A percentile compares a stretch with the other conserved stretches of the same genome.
These are phyloP conservation scores for Ophryocystis elektroscirrha DNA, from an alignment of 169 alveolate species.

Conservation along the genomic window DNA sequence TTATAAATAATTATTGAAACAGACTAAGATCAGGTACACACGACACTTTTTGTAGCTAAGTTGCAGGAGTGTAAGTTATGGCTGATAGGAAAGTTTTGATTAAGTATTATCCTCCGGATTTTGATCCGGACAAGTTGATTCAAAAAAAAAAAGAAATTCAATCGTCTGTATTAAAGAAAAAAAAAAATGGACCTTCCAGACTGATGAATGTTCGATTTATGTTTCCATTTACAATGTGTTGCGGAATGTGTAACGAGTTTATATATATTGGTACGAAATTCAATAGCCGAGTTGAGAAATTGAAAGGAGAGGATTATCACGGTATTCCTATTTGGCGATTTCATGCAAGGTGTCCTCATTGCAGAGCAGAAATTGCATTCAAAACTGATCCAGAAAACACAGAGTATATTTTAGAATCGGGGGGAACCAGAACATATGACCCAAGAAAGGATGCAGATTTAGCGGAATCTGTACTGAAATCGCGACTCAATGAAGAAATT, in stretches of 20 bases:
- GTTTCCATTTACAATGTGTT: conserved; percentile 84
- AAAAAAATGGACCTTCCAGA: conserved; percentile 24
- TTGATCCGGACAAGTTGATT: conserved; percentile 76
- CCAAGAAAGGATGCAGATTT: conserved; percentile 13
- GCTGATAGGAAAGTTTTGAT: conserved; percentile 90
- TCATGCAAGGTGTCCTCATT: conserved; percentile 84
- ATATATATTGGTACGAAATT: conserved; percentile 95
- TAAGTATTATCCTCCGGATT: conserved; percentile 96
- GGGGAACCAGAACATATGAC: conserved; percentile 54
- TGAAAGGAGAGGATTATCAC: conserved; percentile 71
- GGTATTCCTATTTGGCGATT: conserved; percentile 86
- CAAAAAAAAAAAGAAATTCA: conserved; percentile 49
- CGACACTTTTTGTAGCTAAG: too few relatives aligned
- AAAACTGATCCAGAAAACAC: conserved; percentile 68
- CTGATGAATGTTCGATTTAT: conserved; percentile 82
- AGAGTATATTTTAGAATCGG: conserved; percentile 59
- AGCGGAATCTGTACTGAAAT: conserved; percentile 4
- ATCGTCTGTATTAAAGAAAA: conserved; percentile 42
- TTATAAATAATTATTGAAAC: too few relatives aligned
- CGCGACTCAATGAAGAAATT: conserved; percentile 10
- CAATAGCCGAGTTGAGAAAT: conserved; percentile 63
- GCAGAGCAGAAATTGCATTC: conserved; percentile 80
- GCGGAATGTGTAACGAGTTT: conserved; percentile 81
- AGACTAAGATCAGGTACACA: too few relatives aligned
- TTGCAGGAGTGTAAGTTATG: conserved; percentile 37